These are phyloP conservation scores for Malassezia equina DNA, from an alignment of 1,284 basidiomycete species.

Conservation along the genomic window DNA sequence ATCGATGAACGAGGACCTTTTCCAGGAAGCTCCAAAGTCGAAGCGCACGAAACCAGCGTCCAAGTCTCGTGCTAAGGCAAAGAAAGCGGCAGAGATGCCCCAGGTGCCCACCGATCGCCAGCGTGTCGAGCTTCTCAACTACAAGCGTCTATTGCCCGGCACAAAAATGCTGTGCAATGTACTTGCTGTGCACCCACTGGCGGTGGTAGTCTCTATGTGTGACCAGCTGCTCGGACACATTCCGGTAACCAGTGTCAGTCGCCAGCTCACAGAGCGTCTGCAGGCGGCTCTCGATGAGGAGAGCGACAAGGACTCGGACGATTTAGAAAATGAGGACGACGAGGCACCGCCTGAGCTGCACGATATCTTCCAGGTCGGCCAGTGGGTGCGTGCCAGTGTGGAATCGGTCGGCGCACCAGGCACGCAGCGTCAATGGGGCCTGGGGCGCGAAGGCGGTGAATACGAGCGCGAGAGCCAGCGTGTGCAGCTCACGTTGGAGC, in stretches of 20 bases:
- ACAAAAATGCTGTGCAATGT: slow-evolving; percentile 80
- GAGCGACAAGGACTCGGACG: slow-evolving; percentile 50
- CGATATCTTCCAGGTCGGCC: slow-evolving; percentile 70
- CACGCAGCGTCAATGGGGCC: slow-evolving; percentile 59
- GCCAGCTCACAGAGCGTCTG: slow-evolving; percentile 63
- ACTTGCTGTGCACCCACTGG: slow-evolving; percentile 74
- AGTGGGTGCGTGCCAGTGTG: slow-evolving; percentile 75
- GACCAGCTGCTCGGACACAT: slow-evolving; percentile 90
- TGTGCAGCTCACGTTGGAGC: slow-evolving; percentile 78
- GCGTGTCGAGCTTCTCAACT: slow-evolving; percentile 83
- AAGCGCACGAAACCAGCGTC: neutral
- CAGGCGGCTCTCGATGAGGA: slow-evolving; percentile 49
- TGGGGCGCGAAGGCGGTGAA: slow-evolving; percentile 34
- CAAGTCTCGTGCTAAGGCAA: slow-evolving; percentile 22
- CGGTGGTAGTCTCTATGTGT: slow-evolving; percentile 81
- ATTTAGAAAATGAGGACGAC: slow-evolving; percentile 25
- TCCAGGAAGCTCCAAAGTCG: slow-evolving; percentile 48
- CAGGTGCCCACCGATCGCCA: slow-evolving; percentile 42
- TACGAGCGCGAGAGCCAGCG: slow-evolving; percentile 38
- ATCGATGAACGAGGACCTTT: slow-evolving; percentile 60
- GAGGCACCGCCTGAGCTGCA: slow-evolving; percentile 32
- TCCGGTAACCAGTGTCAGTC: slow-evolving; percentile 87
- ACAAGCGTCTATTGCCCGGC: slow-evolving; percentile 78
- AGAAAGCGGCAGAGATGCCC: slow-evolving; percentile 21
- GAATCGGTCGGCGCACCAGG: slow-evolving; percentile 55